Evolutionary conservation across 139 green algal genomes (phyloP).

Genomic region (Closterium sp.): DNA sequence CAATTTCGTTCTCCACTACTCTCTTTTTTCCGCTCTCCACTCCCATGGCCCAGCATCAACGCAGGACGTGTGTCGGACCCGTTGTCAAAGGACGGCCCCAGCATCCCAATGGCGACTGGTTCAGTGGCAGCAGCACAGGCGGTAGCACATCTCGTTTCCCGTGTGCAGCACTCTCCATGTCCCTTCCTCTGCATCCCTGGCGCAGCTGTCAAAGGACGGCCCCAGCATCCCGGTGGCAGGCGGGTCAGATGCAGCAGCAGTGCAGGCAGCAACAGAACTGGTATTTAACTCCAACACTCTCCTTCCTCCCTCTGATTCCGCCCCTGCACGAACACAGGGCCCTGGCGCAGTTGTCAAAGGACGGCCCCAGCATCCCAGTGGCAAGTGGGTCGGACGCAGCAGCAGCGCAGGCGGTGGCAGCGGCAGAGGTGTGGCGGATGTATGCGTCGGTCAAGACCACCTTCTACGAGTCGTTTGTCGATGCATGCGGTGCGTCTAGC

Average conservation of each 20-base stretch:
- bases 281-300: not conserved
- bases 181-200: not conserved
- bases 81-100: not conserved
- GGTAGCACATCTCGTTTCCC: too few species aligned
- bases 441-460: constrained; percentile 42
- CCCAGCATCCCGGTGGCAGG: not conserved
- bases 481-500: constrained; percentile 19
- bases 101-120: not conserved
- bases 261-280: too few species aligned
- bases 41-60: too few species aligned
- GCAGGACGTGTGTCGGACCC: too few species aligned
- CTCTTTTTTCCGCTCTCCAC: too few species aligned
- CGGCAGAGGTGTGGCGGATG: constrained; percentile 13
- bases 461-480: constrained; percentile 48
- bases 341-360: constrained; percentile 14
- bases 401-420: constrained; percentile 8
- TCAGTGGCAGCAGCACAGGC: not conserved
- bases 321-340: not conserved
- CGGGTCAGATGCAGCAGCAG: not conserved
- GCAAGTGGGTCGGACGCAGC: not conserved
- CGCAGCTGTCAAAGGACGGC: not conserved
- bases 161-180: not conserved
- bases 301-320: not conserved
- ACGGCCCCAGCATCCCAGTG: constrained; percentile 8
- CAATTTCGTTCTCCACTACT: too few species aligned